Evolutionary conservation across 2,329 filamentous ascomycete species (phyloP).

Genomic region (Dothideomycetes sp.): DNA sequence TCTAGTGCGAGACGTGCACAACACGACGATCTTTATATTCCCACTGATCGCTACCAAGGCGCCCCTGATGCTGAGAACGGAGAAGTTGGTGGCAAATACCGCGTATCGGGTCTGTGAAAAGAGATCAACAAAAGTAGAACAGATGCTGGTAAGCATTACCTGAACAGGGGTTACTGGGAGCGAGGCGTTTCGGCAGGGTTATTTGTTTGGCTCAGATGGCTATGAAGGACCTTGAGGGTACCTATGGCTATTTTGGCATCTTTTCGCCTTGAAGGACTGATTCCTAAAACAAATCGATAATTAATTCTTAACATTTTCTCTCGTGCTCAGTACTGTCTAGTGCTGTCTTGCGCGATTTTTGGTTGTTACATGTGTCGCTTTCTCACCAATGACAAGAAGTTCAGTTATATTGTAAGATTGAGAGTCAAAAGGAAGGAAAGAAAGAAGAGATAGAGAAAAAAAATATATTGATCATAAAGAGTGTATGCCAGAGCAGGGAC

Average conservation of each 20-base stretch:
- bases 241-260: neutral
- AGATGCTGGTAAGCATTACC: neutral
- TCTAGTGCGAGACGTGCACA: slow-evolving; percentile 3
- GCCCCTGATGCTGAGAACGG: slow-evolving; percentile 10
- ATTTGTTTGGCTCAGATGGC: neutral
- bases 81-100: slow-evolving; percentile 10
- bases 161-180: neutral
- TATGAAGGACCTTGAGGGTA: neutral
- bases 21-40: neutral
- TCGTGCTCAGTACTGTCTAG: no score
- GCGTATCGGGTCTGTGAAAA: slow-evolving; percentile 11
- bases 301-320: no score
- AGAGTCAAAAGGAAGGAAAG: no score
- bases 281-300: neutral
- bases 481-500: no score
- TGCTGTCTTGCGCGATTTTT: no score
- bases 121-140: neutral
- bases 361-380: no score
- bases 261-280: neutral
- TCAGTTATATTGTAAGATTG: no score
- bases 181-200: neutral
- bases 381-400: no score
- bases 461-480: no score
- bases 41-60: slow-evolving; percentile 4
- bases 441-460: no score